Evolutionary conservation across 495 filamentous ascomycete species (phyloP).

Genomic region (Zalerion maritima): DNA sequence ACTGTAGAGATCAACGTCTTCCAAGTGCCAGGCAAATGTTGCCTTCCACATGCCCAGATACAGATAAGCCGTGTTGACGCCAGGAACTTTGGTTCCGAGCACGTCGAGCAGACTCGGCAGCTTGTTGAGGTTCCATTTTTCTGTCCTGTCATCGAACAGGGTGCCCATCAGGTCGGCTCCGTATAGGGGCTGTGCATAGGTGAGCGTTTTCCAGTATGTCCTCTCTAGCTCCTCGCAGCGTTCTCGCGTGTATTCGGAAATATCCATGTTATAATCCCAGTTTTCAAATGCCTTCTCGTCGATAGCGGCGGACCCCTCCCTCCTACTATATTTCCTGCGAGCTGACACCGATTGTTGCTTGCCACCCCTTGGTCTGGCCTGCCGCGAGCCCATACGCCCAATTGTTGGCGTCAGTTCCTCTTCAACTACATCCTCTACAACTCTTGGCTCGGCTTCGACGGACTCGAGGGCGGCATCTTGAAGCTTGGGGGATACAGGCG

Average conservation of each 20-base stretch:
- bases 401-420: conserved; percentile 20
- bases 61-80: conserved; percentile 96
- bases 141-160: conserved; percentile 79
- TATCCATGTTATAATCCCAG: conserved; percentile 77
- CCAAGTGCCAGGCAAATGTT: conserved; percentile 96
- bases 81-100: conserved; percentile 84
- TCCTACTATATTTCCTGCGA: conserved; percentile 65
- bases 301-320: conserved; percentile 54
- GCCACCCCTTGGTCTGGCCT: conserved; percentile 22
- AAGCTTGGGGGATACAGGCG: conserved; percentile 35
- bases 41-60: conserved; percentile 99
- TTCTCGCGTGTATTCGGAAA: conserved; percentile 76
- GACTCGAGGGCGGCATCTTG: conserved; percentile 30
- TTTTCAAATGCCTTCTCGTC: conserved; percentile 77
- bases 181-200: conserved; percentile 86
- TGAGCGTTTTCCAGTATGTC: conserved; percentile 90
- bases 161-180: conserved; percentile 94
- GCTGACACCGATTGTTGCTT: conserved; percentile 42
- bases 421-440: conserved; percentile 32
- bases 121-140: conserved; percentile 86
- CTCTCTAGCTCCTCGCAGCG: conserved; percentile 87
- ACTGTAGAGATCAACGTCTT: conserved; percentile 97
- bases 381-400: conserved; percentile 26
- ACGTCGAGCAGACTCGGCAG: conserved; percentile 89
- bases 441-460: conserved; percentile 27